Percentiles rank a stretch among this genome's conserved stretches.
Evolutionary conservation across 306 rosid genomes (phyloP).

Genomic region (Fragaria iinumae): DNA sequence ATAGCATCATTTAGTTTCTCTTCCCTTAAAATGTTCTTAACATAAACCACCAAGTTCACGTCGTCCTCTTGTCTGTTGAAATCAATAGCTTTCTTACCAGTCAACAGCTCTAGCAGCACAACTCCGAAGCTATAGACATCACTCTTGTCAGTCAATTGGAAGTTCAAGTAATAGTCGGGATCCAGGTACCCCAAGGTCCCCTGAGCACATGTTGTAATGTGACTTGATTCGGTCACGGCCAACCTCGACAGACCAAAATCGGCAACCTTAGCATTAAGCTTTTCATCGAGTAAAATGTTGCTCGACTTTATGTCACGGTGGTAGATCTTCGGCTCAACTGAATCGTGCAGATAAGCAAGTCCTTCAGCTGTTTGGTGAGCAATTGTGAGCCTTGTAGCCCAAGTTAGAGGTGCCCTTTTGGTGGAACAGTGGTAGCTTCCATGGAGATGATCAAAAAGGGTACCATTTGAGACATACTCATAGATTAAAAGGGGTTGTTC

Average conservation of each 20-base stretch:
- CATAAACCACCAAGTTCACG: slow-evolving; percentile 55
- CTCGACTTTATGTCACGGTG: slow-evolving; percentile 29
- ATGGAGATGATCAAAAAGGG: slow-evolving; percentile 12
- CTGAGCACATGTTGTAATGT: slow-evolving; percentile 21
- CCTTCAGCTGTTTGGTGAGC: slow-evolving; percentile 15
- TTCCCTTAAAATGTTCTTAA: slow-evolving; percentile 38
- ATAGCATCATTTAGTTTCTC: slow-evolving; percentile 43
- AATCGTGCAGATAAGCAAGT: slow-evolving; percentile 22
- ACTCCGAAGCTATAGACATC: slow-evolving; percentile 25
- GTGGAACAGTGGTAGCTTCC: background rate
- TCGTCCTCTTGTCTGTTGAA: slow-evolving; percentile 52
- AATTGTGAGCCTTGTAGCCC: slow-evolving; percentile 7
- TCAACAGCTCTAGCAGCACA: slow-evolving; percentile 41
- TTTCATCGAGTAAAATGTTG: slow-evolving; percentile 23
- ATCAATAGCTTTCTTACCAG: slow-evolving; percentile 51
- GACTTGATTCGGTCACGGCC: slow-evolving; percentile 18
- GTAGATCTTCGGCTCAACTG: slow-evolving; percentile 5
- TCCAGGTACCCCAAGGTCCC: slow-evolving; percentile 25
- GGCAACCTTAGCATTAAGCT: slow-evolving; percentile 17
- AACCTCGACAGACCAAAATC: slow-evolving; percentile 24
- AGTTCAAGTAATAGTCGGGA: slow-evolving; percentile 18
- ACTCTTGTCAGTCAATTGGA: slow-evolving; percentile 28
- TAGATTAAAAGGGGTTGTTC: slow-evolving; percentile 16
- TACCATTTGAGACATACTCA: background rate
- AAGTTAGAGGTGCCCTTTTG: background rate